phyloP scores from a whole-genome alignment of 140 eudicot genomes.

The Oenanthe javanica region DNA sequence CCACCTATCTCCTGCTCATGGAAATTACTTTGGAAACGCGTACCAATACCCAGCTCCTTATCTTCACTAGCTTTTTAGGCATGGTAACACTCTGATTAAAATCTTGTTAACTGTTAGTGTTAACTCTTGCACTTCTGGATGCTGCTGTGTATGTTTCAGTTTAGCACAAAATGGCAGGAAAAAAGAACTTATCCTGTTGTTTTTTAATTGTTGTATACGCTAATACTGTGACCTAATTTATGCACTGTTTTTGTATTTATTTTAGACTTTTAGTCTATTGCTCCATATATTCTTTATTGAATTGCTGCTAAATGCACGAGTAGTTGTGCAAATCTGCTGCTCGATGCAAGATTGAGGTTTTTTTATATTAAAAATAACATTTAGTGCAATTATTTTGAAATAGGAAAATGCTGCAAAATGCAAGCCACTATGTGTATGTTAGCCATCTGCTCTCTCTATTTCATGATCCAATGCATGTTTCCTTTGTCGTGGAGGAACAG shows the following conservation, averaged over 20 bases:
- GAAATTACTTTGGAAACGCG: conserved; percentile 64
- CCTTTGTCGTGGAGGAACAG: neutral
- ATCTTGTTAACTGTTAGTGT: conserved; percentile 49
- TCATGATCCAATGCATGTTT: neutral
- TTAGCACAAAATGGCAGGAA: conserved; percentile 17
- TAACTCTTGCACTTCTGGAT: conserved; percentile 33
- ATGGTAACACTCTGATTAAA: conserved; percentile 24
- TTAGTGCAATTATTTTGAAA: too few species aligned
- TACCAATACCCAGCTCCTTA: conserved; percentile 70
- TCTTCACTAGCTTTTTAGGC: conserved; percentile 46
- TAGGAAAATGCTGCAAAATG: neutral
- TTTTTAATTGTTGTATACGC: conserved; percentile 37
- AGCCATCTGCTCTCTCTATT: neutral
- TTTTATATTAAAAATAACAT: too few species aligned
- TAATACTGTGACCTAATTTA: conserved; percentile 34
- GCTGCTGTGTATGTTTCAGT: conserved; percentile 20
- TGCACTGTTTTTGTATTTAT: conserved; percentile 16
- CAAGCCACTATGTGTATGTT: neutral
- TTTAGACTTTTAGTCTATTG: too few species aligned
- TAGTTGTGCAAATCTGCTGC: neutral
- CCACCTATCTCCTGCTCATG: conserved; percentile 58
- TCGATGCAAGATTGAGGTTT: neutral
- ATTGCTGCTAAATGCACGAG: neutral
- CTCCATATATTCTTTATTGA: neutral
- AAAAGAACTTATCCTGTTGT: conserved; percentile 16